These are phyloP conservation scores for Sphagnum fallax DNA, from an alignment of 228 moss, liverwort and hornwort genomes.

Conservation along the genomic window DNA sequence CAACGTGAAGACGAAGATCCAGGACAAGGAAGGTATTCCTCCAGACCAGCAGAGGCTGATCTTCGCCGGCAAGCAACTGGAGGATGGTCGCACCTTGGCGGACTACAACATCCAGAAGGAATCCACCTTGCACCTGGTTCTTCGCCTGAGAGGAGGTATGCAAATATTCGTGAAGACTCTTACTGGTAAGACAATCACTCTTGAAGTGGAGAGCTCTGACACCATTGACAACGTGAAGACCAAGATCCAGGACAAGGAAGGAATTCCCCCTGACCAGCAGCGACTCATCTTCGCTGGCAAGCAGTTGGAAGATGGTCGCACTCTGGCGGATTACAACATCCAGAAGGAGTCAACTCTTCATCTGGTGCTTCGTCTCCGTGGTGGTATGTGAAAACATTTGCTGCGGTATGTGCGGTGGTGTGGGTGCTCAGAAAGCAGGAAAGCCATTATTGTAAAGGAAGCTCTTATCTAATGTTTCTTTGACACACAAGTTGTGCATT, in stretches of 20 bases:
- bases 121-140: neutral
- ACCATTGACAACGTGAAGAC: neutral
- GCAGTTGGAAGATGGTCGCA: neutral
- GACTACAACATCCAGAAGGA: neutral
- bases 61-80: neutral
- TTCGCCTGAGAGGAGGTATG: neutral
- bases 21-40: constrained; percentile 1
- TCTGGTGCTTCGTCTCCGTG: neutral
- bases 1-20: constrained; percentile 1
- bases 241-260: neutral
- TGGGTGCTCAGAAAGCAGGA: too few species aligned
- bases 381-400: neutral
- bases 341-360: neutral
- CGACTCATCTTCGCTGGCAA: neutral
- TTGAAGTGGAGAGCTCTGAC: neutral
- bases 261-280: constrained; percentile 1
- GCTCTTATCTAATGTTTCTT: too few species aligned
- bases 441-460: too few species aligned
- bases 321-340: neutral
- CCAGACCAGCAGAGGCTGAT: neutral
- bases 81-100: neutral
- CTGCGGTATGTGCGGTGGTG: too few species aligned
- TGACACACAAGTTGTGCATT: too few species aligned
- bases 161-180: constrained; percentile 1
- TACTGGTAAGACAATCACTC: neutral